These are phyloP conservation scores for Xylaria scruposa DNA, from an alignment of 495 filamentous ascomycete species.

Conservation along the genomic window DNA sequence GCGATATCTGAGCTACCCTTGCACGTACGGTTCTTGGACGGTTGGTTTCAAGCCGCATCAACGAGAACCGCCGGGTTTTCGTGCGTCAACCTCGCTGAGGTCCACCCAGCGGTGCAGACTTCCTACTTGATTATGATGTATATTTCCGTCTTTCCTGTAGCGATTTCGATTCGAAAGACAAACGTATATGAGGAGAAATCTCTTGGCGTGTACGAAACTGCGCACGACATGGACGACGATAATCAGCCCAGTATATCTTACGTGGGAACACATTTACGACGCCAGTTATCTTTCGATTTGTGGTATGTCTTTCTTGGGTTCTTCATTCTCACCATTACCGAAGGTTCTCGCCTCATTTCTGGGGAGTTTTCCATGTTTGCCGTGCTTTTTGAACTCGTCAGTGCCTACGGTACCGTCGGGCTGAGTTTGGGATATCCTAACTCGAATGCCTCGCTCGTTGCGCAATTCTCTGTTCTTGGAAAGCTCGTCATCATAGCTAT, in stretches of 20 bases:
- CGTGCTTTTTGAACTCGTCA: slow-evolving; percentile 88
- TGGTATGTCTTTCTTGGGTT: slow-evolving; percentile 92
- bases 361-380: slow-evolving; percentile 76
- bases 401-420: slow-evolving; percentile 94
- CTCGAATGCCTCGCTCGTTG: slow-evolving; percentile 78
- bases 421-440: slow-evolving; percentile 81
- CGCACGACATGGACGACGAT: slow-evolving; percentile 46
- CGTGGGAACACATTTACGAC: slow-evolving; percentile 83
- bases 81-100: slow-evolving; percentile 72
- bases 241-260: slow-evolving; percentile 71
- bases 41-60: slow-evolving; percentile 84
- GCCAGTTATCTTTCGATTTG: slow-evolving; percentile 90
- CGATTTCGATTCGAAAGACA: slow-evolving; percentile 89
- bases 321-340: slow-evolving; percentile 86
- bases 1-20: slow-evolving; percentile 66
- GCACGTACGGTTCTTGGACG: slow-evolving; percentile 78
- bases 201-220: slow-evolving; percentile 73
- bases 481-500: slow-evolving; percentile 93
- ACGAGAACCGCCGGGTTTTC: slow-evolving; percentile 90
- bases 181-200: slow-evolving; percentile 98
- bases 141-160: slow-evolving; percentile 94
- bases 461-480: slow-evolving; percentile 77
- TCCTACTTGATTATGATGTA: slow-evolving; percentile 99
- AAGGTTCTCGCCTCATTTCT: slow-evolving; percentile 67
- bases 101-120: slow-evolving; percentile 92